Evolutionary conservation across 106 monocot genomes (phyloP).

Genomic region (Amphibolis antarctica): DNA sequence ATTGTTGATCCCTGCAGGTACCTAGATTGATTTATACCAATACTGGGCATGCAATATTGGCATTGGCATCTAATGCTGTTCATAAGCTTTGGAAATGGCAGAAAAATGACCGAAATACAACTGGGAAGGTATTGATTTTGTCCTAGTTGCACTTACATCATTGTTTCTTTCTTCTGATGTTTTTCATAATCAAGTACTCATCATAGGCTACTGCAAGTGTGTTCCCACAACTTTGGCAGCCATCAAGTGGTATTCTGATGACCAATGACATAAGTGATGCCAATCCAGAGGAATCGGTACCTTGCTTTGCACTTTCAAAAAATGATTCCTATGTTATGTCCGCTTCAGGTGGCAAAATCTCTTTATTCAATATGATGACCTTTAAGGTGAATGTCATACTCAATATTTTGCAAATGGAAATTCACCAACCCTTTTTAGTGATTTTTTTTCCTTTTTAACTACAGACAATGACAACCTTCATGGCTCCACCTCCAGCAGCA

Average conservation of each 20-base stretch:
- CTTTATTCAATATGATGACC: slow-evolving; percentile 69
- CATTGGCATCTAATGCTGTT: slow-evolving; percentile 34
- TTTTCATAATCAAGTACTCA: background rate
- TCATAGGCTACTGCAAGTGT: slow-evolving; percentile 53
- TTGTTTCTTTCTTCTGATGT: background rate
- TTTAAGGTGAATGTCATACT: slow-evolving; percentile 35
- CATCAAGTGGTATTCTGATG: slow-evolving; percentile 59
- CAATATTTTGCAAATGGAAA: no score
- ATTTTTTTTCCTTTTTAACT: background rate
- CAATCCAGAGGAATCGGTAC: slow-evolving; percentile 60
- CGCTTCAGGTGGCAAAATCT: slow-evolving; percentile 66
- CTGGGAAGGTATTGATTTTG: slow-evolving; percentile 22
- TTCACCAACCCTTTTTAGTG: background rate
- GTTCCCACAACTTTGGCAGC: slow-evolving; percentile 63
- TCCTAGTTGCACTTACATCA: background rate
- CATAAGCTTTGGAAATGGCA: slow-evolving; percentile 44
- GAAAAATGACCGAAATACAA: slow-evolving; percentile 21
- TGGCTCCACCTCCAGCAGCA: slow-evolving; percentile 65
- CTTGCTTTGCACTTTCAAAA: slow-evolving; percentile 75
- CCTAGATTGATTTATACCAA: slow-evolving; percentile 39
- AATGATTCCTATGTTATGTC: slow-evolving; percentile 83
- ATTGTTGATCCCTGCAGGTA: slow-evolving; percentile 15
- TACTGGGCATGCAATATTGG: slow-evolving; percentile 33
- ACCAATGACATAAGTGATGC: slow-evolving; percentile 56
- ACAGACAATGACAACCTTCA: slow-evolving; percentile 75